phyloP scores from a whole-genome alignment of 768 basidiomycete species.

The Amanita rubescens region DNA sequence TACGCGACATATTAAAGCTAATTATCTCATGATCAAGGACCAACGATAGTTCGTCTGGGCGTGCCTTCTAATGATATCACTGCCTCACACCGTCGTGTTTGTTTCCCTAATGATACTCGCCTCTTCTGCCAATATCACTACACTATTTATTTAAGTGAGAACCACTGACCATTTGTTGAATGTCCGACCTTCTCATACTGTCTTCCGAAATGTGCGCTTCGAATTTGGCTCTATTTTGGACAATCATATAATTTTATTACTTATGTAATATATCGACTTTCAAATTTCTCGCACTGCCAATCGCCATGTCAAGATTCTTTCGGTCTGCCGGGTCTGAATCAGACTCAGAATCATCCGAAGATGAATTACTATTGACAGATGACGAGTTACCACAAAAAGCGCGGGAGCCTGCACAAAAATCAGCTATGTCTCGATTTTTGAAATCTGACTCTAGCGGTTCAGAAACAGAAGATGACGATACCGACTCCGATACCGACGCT shows the following conservation, averaged over 20 bases:
- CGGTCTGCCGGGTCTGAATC: conserved; percentile 77
- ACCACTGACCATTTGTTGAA: no score
- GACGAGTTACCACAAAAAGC: conserved; percentile 42
- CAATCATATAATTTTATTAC: no score
- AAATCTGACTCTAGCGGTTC: conserved; percentile 55
- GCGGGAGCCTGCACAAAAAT: conserved; percentile 22
- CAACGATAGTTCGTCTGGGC: no score
- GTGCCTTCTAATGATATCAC: no score
- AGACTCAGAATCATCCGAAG: conserved; percentile 64
- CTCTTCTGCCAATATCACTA: no score
- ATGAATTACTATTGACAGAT: conserved; percentile 71
- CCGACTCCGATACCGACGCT: conserved; percentile 40
- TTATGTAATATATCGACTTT: no score
- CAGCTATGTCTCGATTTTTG: conserved; percentile 74
- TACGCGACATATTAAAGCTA: neutral
- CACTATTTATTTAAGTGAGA: no score
- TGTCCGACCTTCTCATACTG: no score
- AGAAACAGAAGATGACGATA: conserved; percentile 49
- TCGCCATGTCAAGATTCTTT: conserved; percentile 80
- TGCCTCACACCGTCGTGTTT: no score
- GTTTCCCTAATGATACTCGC: no score
- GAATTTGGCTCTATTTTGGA: neutral
- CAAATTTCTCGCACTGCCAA: neutral
- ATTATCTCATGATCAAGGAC: neutral
- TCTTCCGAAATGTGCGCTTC: no score